Evolutionary conservation across 768 basidiomycete genomes (phyloP).

Genomic region (Aureoboletus auriporus): DNA sequence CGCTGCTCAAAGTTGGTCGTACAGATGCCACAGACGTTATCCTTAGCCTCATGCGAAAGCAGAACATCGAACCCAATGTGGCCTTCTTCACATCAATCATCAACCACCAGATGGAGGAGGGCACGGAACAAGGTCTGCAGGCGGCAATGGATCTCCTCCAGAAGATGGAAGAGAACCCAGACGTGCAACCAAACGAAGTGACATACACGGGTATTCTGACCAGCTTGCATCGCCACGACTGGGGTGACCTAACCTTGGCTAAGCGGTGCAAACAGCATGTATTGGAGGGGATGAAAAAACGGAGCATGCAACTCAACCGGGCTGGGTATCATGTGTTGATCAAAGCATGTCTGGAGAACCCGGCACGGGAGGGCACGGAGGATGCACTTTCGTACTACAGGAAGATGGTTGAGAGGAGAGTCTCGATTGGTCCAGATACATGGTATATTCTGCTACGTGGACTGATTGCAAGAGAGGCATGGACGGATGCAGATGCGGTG

Average conservation of each 20-base stretch:
- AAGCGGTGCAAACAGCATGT: constrained; percentile 49
- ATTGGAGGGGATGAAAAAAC: constrained; percentile 53
- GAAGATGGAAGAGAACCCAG: constrained; percentile 64
- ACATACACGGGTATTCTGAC: constrained; percentile 82
- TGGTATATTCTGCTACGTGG: constrained; percentile 77
- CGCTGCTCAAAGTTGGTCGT: constrained; percentile 64
- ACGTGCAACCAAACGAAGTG: constrained; percentile 61
- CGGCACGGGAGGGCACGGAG: constrained; percentile 45
- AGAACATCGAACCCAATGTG: constrained; percentile 69
- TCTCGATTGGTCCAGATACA: constrained; percentile 56
- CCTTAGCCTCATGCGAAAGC: constrained; percentile 69
- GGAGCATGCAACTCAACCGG: constrained; percentile 51
- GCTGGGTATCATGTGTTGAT: constrained; percentile 78
- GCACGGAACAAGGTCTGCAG: constrained; percentile 47
- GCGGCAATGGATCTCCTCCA: constrained; percentile 67
- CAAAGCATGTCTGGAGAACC: constrained; percentile 55
- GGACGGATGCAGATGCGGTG: constrained; percentile 57
- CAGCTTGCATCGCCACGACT: constrained; percentile 60
- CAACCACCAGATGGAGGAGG: constrained; percentile 60
- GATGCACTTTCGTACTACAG: constrained; percentile 56
- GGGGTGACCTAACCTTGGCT: constrained; percentile 42
- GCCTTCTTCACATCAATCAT: constrained; percentile 81
- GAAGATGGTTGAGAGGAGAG: constrained; percentile 51
- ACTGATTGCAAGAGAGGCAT: constrained; percentile 52
- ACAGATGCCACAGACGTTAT: constrained; percentile 63